phyloP scores from a whole-genome alignment of 345 rosid species.

The Salix caprea region DNA sequence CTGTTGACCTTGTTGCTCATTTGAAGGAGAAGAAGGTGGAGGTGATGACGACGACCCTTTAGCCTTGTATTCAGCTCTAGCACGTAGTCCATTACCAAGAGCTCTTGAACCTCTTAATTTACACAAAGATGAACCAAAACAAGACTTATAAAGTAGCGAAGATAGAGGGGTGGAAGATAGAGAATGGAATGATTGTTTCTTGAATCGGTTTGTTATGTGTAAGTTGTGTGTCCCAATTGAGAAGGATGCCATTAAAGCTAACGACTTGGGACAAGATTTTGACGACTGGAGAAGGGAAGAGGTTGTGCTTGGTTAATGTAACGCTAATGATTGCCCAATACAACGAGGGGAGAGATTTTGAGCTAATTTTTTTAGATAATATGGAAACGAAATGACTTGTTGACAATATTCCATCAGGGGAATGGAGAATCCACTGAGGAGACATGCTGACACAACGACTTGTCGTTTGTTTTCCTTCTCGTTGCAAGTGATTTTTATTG shows the following conservation, averaged over 20 bases:
- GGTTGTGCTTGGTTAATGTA: neutral
- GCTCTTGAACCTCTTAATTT: constrained; percentile 43
- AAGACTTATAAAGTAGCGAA: constrained; percentile 23
- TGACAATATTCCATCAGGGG: neutral
- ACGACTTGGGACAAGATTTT: neutral
- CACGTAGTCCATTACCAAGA: constrained; percentile 40
- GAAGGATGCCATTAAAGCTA: constrained; percentile 53
- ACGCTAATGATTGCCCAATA: neutral
- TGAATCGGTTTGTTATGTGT: constrained; percentile 29
- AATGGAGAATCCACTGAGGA: neutral
- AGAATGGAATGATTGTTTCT: constrained; percentile 25
- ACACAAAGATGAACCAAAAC: constrained; percentile 28
- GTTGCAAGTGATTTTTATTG: neutral
- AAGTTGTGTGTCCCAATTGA: constrained; percentile 40
- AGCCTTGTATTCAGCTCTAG: constrained; percentile 76
- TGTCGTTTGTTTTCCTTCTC: neutral
- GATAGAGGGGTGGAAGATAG: constrained; percentile 18
- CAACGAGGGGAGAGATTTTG: neutral
- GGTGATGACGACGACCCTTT: constrained; percentile 41
- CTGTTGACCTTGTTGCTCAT: constrained; percentile 28
- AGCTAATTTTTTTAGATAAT: neutral
- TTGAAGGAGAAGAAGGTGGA: constrained; percentile 25
- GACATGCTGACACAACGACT: neutral
- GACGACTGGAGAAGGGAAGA: neutral
- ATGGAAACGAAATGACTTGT: neutral